A percentile compares a stretch with the other conserved stretches of the same genome.
Evolutionary conservation across 2,329 filamentous ascomycete genomes (phyloP).

Genomic region (Aureobasidium uvarum): DNA sequence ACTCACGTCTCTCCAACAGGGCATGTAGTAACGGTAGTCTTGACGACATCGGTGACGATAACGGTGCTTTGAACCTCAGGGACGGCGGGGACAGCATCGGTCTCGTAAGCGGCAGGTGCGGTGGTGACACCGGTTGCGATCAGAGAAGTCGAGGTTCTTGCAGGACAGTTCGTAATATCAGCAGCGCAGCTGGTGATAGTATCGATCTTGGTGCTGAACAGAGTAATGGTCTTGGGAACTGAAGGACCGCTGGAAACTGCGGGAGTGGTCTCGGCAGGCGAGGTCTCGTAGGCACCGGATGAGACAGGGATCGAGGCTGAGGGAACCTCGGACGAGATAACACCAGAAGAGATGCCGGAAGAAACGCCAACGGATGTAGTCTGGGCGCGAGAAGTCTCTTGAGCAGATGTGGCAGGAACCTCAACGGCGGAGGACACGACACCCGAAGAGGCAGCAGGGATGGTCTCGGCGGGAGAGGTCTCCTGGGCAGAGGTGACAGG

Average conservation of each 20-base stretch:
- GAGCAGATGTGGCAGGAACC: slow-evolving; percentile 3
- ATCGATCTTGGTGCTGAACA: slow-evolving; percentile 27
- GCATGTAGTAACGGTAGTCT: slow-evolving; percentile 26
- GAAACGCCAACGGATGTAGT: slow-evolving; percentile 27
- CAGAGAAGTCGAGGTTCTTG: slow-evolving; percentile 28
- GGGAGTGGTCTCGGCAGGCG: slow-evolving; percentile 26
- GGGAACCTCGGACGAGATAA: slow-evolving; percentile 2
- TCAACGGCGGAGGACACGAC: not conserved
- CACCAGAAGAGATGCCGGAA: not conserved
- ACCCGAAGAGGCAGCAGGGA: slow-evolving; percentile 12
- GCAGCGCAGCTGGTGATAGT: slow-evolving; percentile 28
- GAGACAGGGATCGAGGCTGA: slow-evolving; percentile 11
- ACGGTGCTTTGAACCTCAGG: slow-evolving; percentile 22
- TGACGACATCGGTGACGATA: slow-evolving; percentile 21
- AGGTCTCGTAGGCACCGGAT: slow-evolving; percentile 25
- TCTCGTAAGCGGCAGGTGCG: slow-evolving; percentile 25
- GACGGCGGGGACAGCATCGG: slow-evolving; percentile 19
- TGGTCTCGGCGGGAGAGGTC: slow-evolving; percentile 23
- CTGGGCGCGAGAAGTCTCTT: slow-evolving; percentile 24
- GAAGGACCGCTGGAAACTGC: slow-evolving; percentile 17
- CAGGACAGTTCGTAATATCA: slow-evolving; percentile 37
- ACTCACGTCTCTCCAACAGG: slow-evolving; percentile 14
- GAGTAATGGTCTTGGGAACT: slow-evolving; percentile 32
- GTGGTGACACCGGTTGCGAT: slow-evolving; percentile 28
- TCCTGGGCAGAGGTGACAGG: slow-evolving; percentile 21